Evolutionary conservation across 768 basidiomycete genomes (phyloP).

Genomic region (Neoboletus subvelutipes): DNA sequence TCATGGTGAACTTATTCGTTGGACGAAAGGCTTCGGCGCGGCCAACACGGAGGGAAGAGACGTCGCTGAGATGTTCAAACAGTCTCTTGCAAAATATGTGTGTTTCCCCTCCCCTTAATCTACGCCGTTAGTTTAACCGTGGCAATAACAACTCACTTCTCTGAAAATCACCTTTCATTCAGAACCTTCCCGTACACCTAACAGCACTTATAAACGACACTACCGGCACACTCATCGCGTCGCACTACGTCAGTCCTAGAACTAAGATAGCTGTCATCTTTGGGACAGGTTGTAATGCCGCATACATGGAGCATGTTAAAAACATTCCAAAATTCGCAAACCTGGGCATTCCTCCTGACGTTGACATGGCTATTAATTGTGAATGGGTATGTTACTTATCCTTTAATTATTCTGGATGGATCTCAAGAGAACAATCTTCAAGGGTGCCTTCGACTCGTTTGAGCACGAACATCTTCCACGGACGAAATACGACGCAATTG

Average conservation of each 20-base stretch:
- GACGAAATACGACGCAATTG: conserved; percentile 89
- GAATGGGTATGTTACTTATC: conserved; percentile 70
- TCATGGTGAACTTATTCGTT: conserved; percentile 90
- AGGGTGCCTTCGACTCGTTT: conserved; percentile 98
- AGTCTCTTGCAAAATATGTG: conserved; percentile 76
- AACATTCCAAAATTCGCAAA: conserved; percentile 83
- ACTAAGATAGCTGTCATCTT: conserved; percentile 97
- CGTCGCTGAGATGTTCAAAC: conserved; percentile 90
- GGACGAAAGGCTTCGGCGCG: conserved; percentile 99
- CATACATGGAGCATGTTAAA: conserved; percentile 90
- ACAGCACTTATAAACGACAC: conserved; percentile 96
- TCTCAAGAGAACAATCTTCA: neutral
- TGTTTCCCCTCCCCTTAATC: conserved; percentile 28
- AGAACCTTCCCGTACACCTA: conserved; percentile 83
- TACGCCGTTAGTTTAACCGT: neutral
- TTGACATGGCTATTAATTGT: conserved; percentile 94
- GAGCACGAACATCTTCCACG: conserved; percentile 92
- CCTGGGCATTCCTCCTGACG: conserved; percentile 62
- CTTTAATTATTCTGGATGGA: neutral
- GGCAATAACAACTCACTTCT: neutral
- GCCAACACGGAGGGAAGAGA: conserved; percentile 89
- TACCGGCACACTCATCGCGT: conserved; percentile 96
- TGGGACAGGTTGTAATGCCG: conserved; percentile 97
- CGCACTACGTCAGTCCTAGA: conserved; percentile 87
- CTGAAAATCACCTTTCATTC: neutral